phyloP scores from a whole-genome alignment of 305 asterid genomes.

The Plantago rigida region DNA sequence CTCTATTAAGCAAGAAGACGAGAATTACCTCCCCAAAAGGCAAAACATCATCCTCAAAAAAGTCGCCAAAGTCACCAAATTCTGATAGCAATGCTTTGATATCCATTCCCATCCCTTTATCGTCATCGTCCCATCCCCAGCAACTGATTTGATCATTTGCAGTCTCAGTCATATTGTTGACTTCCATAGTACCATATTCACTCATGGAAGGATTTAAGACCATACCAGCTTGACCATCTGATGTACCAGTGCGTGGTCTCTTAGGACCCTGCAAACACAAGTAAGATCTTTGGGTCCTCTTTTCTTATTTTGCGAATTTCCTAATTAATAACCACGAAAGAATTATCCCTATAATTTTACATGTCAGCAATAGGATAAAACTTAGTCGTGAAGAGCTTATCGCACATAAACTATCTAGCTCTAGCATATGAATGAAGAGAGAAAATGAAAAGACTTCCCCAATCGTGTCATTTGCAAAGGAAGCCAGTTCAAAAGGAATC shows the following conservation, averaged over 20 bases:
- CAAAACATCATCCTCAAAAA: slow-evolving; percentile 74
- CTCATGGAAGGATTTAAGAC: slow-evolving; percentile 60
- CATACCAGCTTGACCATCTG: slow-evolving; percentile 74
- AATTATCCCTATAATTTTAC: slow-evolving; percentile 10
- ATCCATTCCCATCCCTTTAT: slow-evolving; percentile 71
- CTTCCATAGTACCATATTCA: slow-evolving; percentile 70
- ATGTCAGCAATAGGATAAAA: background rate
- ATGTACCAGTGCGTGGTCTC: slow-evolving; percentile 64
- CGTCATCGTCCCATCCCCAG: slow-evolving; percentile 97
- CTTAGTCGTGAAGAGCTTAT: slow-evolving; percentile 1
- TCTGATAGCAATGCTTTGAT: slow-evolving; percentile 82
- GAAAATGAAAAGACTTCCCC: background rate
- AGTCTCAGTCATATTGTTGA: slow-evolving; percentile 50
- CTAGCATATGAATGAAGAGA: slow-evolving; percentile 1
- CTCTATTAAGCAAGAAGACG: slow-evolving; percentile 12
- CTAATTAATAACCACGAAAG: slow-evolving; percentile 3
- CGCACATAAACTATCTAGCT: slow-evolving; percentile 16
- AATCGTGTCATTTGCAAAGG: background rate
- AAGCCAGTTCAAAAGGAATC: background rate
- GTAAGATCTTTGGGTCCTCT: slow-evolving; percentile 4
- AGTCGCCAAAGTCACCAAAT: slow-evolving; percentile 98
- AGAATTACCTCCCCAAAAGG: slow-evolving; percentile 89
- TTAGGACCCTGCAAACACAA: slow-evolving; percentile 55
- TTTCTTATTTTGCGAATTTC: background rate
- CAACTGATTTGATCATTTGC: slow-evolving; percentile 52